phyloP scores from a whole-genome alignment of 2,329 filamentous ascomycete genomes.

The Fusarium sp. region DNA sequence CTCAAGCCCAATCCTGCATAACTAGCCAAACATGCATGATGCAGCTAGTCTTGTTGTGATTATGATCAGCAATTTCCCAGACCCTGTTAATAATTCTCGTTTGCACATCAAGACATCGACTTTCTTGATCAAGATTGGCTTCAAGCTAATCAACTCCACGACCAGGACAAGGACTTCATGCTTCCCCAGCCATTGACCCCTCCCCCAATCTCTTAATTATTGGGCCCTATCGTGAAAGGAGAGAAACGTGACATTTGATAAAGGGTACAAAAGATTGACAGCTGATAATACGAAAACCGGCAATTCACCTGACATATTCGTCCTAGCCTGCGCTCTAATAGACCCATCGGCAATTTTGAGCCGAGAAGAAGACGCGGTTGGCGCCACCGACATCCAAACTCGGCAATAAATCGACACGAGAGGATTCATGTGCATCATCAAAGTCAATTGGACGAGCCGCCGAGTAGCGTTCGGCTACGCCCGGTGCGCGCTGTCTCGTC shows the following conservation, averaged over 20 bases:
- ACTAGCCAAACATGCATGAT: background rate
- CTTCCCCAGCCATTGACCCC: background rate
- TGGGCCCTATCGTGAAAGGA: background rate
- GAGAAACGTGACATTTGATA: background rate
- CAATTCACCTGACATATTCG: slow-evolving; percentile 18
- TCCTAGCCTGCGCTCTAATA: slow-evolving; percentile 9
- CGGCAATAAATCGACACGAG: slow-evolving; percentile 32
- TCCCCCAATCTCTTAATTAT: background rate
- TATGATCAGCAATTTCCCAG: background rate
- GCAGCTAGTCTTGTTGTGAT: background rate
- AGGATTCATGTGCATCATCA: slow-evolving; percentile 19
- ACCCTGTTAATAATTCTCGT: background rate
- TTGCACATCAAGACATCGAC: background rate
- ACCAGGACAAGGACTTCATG: background rate
- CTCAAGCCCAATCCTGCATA: background rate
- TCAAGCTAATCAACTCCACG: background rate
- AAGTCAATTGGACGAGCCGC: slow-evolving; percentile 8
- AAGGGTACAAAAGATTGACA: background rate
- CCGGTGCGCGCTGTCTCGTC: background rate
- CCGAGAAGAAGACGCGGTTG: slow-evolving; percentile 22
- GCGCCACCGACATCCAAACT: slow-evolving; percentile 19
- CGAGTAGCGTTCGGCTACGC: slow-evolving; percentile 17
- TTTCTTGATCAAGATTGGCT: background rate
- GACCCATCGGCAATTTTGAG: slow-evolving; percentile 30
- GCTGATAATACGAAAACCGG: background rate